Conservation (phyloP, 371 early-diverging fungal species). For the Sporodiniella umbellata region DNA sequence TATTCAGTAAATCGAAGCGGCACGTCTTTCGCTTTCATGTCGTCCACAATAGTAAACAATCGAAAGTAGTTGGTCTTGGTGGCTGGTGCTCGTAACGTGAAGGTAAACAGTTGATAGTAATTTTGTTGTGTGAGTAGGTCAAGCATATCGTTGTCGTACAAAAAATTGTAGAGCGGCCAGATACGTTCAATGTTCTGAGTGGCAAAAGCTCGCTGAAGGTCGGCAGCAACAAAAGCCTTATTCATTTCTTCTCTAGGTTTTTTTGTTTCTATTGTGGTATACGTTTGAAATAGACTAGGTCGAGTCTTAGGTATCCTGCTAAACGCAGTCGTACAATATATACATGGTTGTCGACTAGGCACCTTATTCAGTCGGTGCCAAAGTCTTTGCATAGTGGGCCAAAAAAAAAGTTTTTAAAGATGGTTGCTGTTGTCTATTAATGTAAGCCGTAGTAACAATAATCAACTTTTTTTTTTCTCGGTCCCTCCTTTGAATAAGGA, state of each 20-base stretch:
- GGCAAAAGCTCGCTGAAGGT: slow-evolving; percentile 34
- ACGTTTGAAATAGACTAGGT: neutral
- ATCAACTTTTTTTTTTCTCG: too few species aligned
- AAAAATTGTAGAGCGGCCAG: slow-evolving; percentile 43
- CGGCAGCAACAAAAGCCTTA: slow-evolving; percentile 24
- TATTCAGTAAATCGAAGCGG: slow-evolving; percentile 32
- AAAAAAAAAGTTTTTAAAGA: neutral
- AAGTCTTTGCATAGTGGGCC: slow-evolving; percentile 20
- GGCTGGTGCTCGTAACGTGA: slow-evolving; percentile 23
- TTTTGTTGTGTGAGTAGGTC: slow-evolving; percentile 24
- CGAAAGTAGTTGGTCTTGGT: slow-evolving; percentile 37
- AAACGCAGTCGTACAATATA: slow-evolving; percentile 18
- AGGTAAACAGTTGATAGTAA: slow-evolving; percentile 31
- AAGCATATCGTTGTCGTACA: slow-evolving; percentile 28
- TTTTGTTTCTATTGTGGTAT: neutral
- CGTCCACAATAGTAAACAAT: slow-evolving; percentile 33
- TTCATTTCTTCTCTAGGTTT: neutral
- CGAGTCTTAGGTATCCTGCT: slow-evolving; percentile 3
- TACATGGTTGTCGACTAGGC: slow-evolving; percentile 21
- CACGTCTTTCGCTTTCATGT: slow-evolving; percentile 31
- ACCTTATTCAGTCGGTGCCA: slow-evolving; percentile 25
- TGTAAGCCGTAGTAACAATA: too few species aligned
- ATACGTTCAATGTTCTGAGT: slow-evolving; percentile 44
- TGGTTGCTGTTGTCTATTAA: too few species aligned
- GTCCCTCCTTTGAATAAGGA: too few species aligned